Evolutionary conservation across 2,329 filamentous ascomycete genomes (phyloP).

Genomic region (Talaromyces sp.): DNA sequence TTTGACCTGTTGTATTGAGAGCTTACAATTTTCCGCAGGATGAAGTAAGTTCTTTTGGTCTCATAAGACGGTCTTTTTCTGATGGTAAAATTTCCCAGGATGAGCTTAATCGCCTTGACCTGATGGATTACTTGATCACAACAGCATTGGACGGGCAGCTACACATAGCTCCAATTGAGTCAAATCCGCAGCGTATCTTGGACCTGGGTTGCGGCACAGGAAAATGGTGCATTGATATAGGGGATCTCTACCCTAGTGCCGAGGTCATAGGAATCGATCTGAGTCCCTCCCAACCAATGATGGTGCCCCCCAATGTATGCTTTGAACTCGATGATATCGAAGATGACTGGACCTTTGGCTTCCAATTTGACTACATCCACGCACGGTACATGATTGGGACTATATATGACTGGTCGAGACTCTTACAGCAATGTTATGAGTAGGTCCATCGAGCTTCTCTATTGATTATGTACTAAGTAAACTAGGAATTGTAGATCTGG

Average conservation of each 20-base stretch:
- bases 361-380: constrained; percentile 18
- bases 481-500: constrained; percentile 9
- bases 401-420: constrained; percentile 13
- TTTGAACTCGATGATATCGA: constrained; percentile 18
- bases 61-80: not conserved
- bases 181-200: constrained; percentile 21
- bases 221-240: constrained; percentile 32
- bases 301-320: constrained; percentile 20
- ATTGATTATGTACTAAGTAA: not conserved
- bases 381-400: constrained; percentile 12
- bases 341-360: constrained; percentile 13
- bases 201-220: constrained; percentile 34
- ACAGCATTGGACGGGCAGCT: constrained; percentile 11
- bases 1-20: not conserved
- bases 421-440: constrained; percentile 24
- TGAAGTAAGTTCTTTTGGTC: not conserved
- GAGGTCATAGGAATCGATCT: constrained; percentile 42
- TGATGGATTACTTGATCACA: constrained; percentile 12
- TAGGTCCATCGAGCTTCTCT: not conserved
- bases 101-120: constrained; percentile 8
- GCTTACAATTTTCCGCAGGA: constrained; percentile 2
- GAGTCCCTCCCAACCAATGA: constrained; percentile 41
- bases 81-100: constrained; percentile 10
- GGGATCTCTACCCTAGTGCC: constrained; percentile 28
- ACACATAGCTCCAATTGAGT: constrained; percentile 10